Percentiles rank a stretch among this genome's conserved stretches.
These are phyloP conservation scores for Aeschynomene evenia DNA, from an alignment of 306 rosid genomes.

Conservation along the genomic window DNA sequence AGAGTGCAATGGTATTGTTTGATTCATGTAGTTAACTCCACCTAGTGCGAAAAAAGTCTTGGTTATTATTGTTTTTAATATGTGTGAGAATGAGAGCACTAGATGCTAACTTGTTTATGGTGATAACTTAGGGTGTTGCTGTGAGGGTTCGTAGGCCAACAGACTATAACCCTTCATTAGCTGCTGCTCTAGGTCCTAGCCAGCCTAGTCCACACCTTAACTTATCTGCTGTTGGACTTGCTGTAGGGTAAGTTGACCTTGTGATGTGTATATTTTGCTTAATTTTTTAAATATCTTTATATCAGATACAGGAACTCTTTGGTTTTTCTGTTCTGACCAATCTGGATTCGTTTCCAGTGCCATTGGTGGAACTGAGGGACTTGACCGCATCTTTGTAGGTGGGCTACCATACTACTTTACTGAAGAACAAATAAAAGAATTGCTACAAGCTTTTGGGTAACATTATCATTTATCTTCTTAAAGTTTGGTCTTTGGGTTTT, in stretches of 20 bases:
- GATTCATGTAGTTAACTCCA: neutral
- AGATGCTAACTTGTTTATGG: constrained; percentile 17
- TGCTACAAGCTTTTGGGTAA: constrained; percentile 81
- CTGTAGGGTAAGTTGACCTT: constrained; percentile 50
- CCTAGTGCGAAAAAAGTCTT: neutral
- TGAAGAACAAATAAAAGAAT: constrained; percentile 67
- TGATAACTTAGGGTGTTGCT: constrained; percentile 66
- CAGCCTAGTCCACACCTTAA: constrained; percentile 78
- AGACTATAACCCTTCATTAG: constrained; percentile 76
- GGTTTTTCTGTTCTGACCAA: constrained; percentile 24
- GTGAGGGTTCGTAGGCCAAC: constrained; percentile 87
- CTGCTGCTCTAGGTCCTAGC: constrained; percentile 80
- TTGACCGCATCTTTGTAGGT: constrained; percentile 83
- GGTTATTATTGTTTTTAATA: neutral
- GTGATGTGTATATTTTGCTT: neutral
- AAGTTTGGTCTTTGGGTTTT: neutral
- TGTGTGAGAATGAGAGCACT: neutral
- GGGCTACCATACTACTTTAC: constrained; percentile 83
- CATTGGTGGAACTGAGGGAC: constrained; percentile 69
- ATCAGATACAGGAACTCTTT: neutral
- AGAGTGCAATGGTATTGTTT: neutral
- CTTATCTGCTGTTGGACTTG: constrained; percentile 70
- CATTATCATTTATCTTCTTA: constrained; percentile 3
- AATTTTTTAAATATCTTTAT: neutral
- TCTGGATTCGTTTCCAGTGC: constrained; percentile 46